A percentile compares a stretch with the other conserved stretches of the same genome.
These are phyloP conservation scores for Ammopiptanthus mongolicus DNA, from an alignment of 306 rosid genomes.

Conservation along the genomic window DNA sequence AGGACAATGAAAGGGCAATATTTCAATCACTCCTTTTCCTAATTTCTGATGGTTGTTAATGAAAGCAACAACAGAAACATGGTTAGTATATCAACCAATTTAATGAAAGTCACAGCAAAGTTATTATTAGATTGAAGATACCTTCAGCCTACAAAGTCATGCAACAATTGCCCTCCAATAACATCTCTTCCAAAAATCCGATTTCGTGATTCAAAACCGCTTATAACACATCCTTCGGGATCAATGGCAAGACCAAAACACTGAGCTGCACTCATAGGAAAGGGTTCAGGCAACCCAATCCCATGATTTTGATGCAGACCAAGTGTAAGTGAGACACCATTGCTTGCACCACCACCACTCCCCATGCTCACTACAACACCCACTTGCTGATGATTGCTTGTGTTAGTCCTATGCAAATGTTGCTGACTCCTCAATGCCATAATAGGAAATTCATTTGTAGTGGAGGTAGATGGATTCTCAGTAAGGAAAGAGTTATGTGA, in stretches of 20 bases:
- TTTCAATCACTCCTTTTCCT: constrained; percentile 8
- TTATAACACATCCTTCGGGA: constrained; percentile 55
- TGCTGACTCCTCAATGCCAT: constrained; percentile 30
- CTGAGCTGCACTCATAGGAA: constrained; percentile 61
- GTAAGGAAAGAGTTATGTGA: constrained; percentile 34
- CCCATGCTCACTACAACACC: constrained; percentile 47
- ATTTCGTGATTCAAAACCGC: constrained; percentile 61
- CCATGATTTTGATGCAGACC: constrained; percentile 87
- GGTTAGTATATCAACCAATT: constrained; percentile 27
- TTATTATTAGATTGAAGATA: background rate
- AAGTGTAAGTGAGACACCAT: constrained; percentile 69
- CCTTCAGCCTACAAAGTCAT: constrained; percentile 61
- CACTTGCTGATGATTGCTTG: constrained; percentile 39
- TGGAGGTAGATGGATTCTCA: constrained; percentile 52
- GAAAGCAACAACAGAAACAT: constrained; percentile 24
- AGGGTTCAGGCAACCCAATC: constrained; percentile 61
- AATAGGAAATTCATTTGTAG: constrained; percentile 36
- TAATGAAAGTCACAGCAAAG: constrained; percentile 21
- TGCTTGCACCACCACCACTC: constrained; percentile 25
- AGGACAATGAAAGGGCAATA: constrained; percentile 3
- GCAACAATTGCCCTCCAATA: constrained; percentile 65
- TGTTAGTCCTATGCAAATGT: constrained; percentile 37
- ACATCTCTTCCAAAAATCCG: constrained; percentile 75
- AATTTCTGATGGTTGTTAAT: constrained; percentile 1
- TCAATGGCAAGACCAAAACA: constrained; percentile 56